Evolutionary conservation across 1,284 basidiomycete species (phyloP), one percentile per base, ranked within the genome.

Genomic region (Rhizoctonia solani): DNA sequence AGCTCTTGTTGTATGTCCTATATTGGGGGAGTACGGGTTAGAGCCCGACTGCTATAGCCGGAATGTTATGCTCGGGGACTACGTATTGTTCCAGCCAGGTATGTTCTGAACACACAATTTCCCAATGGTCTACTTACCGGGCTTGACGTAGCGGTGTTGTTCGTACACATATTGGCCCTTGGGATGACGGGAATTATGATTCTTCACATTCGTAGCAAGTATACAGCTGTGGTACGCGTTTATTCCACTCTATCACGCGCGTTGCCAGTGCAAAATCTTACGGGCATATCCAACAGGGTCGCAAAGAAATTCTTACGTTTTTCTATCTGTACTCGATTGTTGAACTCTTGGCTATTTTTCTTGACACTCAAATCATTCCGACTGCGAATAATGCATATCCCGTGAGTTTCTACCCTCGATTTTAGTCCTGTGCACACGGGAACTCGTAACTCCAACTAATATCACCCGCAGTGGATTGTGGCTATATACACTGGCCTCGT

Each of bases 141-240:
- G 25, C 25, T 53, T 34, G n/a, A 29, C 19, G 47, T 23, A 96
- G 95, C 96, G 74, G 97, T 95, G 79, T 93, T 87, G 78, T 95
- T 98, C 77, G 88, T 99, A 5, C 97, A 99, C 81, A 93, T 99
- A 75, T 93, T 95, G 68, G 95, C 96, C 25, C 88, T 99, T 71
- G 85, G 93, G 74, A 99, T 99, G 97, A 95, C 95, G n/a, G 85
- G 85, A 47, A 98, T 99, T 77, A 99, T 99, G 97, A 93, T 99
- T 72, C 90, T 92, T 72, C 96, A 99, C 80, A 93, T 99, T 72
- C 89, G 95, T 63, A 91, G 89, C 77, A 99, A 99, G 81, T 99
- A 99, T 79, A 99, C 96, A 3, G 96, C 96, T 53, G 94, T 99
- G 96, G 90, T 86, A 72, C 75, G 87, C 55, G 30, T 8, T 39